Percentiles rank a stretch among this genome's conserved stretches.
These are phyloP conservation scores for Fusarium sp. DNA, from an alignment of 2,329 filamentous ascomycete species.

Conservation along the genomic window DNA sequence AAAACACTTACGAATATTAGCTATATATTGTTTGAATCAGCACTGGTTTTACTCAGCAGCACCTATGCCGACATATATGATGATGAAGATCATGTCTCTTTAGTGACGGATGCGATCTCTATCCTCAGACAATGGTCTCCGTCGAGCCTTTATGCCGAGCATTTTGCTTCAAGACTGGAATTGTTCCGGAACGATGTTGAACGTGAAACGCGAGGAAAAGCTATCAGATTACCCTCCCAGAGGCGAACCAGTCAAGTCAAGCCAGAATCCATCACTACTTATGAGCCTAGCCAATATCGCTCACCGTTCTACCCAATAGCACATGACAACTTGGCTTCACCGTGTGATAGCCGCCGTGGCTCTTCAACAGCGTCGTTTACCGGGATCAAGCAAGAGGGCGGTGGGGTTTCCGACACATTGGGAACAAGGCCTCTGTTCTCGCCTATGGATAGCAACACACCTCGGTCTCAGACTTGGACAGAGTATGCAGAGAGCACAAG, in stretches of 20 bases:
- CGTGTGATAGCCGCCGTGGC: constrained; percentile 6
- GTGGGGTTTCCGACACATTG: not conserved
- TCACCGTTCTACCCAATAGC: constrained; percentile 2
- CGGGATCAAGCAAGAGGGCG: constrained; percentile 1
- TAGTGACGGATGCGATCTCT: constrained; percentile 54
- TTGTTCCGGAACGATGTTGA: constrained; percentile 51
- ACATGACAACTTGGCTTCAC: not conserved
- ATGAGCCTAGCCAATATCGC: constrained; percentile 3
- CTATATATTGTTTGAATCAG: constrained; percentile 65
- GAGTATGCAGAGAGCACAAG: not conserved
- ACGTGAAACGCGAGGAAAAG: not conserved
- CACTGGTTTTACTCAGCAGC: constrained; percentile 64
- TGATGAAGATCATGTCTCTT: constrained; percentile 53
- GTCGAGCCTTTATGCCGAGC: constrained; percentile 58
- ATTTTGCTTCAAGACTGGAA: constrained; percentile 60
- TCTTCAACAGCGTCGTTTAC: not conserved
- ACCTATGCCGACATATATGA: constrained; percentile 62
- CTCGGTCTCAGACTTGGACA: constrained; percentile 1
- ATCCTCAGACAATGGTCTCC: constrained; percentile 60
- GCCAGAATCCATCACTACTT: not conserved
- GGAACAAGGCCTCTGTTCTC: not conserved
- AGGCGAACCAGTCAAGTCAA: not conserved
- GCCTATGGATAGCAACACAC: not conserved
- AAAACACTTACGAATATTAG: constrained; percentile 46
- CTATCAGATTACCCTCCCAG: not conserved